Evolutionary conservation across 768 basidiomycete species (phyloP).

Genomic region (Pulveroboletus frians): DNA sequence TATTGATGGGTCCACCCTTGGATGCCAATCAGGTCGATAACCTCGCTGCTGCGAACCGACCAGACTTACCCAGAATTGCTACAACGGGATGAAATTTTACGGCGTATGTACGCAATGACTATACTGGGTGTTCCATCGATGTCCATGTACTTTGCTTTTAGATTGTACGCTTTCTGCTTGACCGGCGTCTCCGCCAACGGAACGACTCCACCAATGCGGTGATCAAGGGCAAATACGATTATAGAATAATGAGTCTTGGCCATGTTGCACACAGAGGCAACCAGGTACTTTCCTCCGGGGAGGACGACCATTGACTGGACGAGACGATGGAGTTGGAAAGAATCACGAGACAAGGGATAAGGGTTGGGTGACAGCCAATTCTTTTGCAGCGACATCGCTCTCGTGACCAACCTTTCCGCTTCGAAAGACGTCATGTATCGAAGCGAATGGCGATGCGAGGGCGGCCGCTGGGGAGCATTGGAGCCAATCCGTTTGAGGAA

Average conservation of each 20-base stretch:
- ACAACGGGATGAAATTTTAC: slow-evolving; percentile 27
- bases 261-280: slow-evolving; percentile 51
- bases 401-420: slow-evolving; percentile 54
- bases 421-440: slow-evolving; percentile 33
- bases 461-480: slow-evolving; percentile 58
- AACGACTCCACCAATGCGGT: slow-evolving; percentile 37
- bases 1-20: slow-evolving; percentile 28
- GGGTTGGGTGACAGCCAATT: slow-evolving; percentile 50
- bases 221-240: slow-evolving; percentile 52
- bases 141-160: slow-evolving; percentile 59
- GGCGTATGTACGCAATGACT: slow-evolving; percentile 48
- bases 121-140: slow-evolving; percentile 43
- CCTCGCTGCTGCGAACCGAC: not conserved
- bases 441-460: slow-evolving; percentile 44
- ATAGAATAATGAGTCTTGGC: slow-evolving; percentile 44
- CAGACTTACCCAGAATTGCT: slow-evolving; percentile 15
- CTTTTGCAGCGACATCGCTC: slow-evolving; percentile 54
- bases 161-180: slow-evolving; percentile 46
- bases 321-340: slow-evolving; percentile 30
- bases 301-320: slow-evolving; percentile 53
- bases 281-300: slow-evolving; percentile 63
- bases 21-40: slow-evolving; percentile 2
- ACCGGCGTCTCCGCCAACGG: slow-evolving; percentile 48
- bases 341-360: slow-evolving; percentile 21
- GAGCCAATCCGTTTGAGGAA: slow-evolving; percentile 49